Evolutionary conservation across 768 basidiomycete species (phyloP).

Genomic region (Rubroboletus satanas): DNA sequence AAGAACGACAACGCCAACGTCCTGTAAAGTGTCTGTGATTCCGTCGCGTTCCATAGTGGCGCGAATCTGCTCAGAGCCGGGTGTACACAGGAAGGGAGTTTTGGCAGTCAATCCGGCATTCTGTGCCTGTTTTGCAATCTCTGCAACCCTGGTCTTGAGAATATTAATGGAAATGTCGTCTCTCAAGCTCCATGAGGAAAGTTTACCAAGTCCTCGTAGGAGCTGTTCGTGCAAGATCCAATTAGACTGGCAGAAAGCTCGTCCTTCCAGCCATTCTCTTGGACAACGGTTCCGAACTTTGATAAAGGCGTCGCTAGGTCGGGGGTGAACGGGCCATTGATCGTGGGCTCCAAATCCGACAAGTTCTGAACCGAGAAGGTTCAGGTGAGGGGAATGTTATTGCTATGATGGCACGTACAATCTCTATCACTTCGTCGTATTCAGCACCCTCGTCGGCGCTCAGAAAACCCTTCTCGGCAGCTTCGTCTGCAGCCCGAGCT

Average conservation of each 20-base stretch:
- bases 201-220: slow-evolving; percentile 89
- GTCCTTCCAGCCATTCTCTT: slow-evolving; percentile 90
- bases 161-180: slow-evolving; percentile 1
- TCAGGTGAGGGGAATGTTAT: background rate
- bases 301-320: slow-evolving; percentile 94
- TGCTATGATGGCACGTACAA: slow-evolving; percentile 49
- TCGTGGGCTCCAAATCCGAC: slow-evolving; percentile 83
- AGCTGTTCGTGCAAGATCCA: slow-evolving; percentile 99
- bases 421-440: slow-evolving; percentile 93
- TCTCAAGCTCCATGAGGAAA: background rate
- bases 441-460: slow-evolving; percentile 81
- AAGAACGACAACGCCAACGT: slow-evolving; percentile 90
- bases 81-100: slow-evolving; percentile 85
- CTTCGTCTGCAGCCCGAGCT: slow-evolving; percentile 81
- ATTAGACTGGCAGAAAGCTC: slow-evolving; percentile 89
- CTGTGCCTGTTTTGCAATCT: slow-evolving; percentile 87
- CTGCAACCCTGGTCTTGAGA: slow-evolving; percentile 80
- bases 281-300: slow-evolving; percentile 74
- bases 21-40: slow-evolving; percentile 74
- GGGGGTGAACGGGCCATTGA: slow-evolving; percentile 98
- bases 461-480: slow-evolving; percentile 74
- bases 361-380: slow-evolving; percentile 55
- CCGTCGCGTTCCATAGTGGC: slow-evolving; percentile 96
- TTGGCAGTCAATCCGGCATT: slow-evolving; percentile 75
- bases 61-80: slow-evolving; percentile 92